Evolutionary conservation across 768 basidiomycete genomes (phyloP), one percentile per base, ranked within the genome.

Genomic region (Ephemerocybe angulata): DNA sequence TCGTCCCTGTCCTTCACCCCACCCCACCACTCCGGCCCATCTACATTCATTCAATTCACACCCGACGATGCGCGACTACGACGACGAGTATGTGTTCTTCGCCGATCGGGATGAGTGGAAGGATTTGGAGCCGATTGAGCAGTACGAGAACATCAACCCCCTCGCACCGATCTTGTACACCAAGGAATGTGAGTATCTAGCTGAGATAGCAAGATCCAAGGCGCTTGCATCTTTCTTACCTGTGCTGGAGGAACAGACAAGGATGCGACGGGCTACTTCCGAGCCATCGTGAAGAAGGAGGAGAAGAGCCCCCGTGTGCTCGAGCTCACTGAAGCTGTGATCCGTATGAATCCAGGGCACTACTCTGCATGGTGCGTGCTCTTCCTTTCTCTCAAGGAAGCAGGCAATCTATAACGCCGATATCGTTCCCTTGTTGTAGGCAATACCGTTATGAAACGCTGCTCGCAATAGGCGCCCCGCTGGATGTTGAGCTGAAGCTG

Each of bases 361-460:
- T 99, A 98, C 66, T 89, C 94, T 49, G 93, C 95, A 61, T 99
- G 97, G 96, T 94, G 66, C 56, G 85, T 65, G 24, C 47, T 8
- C 3, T 22, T 7, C 40, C 35, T 42, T n/a, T n/a, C n/a, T n/a
- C n/a, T n/a, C n/a, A n/a, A n/a, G n/a, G n/a, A n/a, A n/a, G n/a
- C n/a, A n/a, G n/a, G n/a, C n/a, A n/a, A n/a, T n/a, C n/a, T n/a
- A n/a, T n/a, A n/a, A n/a, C n/a, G n/a, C n/a, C n/a, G n/a, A n/a
- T 35, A 17, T 17, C 33, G 33, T 35, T 8, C 8, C 17, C 8
- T 29, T 21, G 43, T 19, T 41, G 27, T 66, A 97, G 95, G 95
- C 94, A 97, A 74, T 98, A 94, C 70, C 86, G 96, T 42, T 93
- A 94, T 70, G 83, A 88, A 64, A 95, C 93, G 1, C 80, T 98